Evolutionary conservation across 2,329 filamentous ascomycete species (phyloP).

Genomic region (Cytospora chrysosperma): DNA sequence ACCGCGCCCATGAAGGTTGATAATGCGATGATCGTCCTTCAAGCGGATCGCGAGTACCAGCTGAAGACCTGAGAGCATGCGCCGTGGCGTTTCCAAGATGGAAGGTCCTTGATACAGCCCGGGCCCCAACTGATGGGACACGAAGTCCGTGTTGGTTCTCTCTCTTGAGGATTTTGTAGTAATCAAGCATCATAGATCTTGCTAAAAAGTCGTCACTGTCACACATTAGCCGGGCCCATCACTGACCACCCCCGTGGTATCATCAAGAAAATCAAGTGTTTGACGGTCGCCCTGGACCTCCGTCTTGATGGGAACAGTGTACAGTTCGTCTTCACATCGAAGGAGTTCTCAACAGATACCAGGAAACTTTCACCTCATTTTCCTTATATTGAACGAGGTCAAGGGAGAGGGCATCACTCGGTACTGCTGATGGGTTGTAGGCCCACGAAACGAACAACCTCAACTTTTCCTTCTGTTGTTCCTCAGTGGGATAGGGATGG

Average conservation of each 20-base stretch:
- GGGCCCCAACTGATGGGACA: background rate
- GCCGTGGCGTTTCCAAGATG: background rate
- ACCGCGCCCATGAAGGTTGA: background rate
- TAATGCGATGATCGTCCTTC: background rate
- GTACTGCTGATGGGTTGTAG: too few relatives aligned
- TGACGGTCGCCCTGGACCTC: too few relatives aligned
- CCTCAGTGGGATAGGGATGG: too few relatives aligned
- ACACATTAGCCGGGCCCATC: background rate
- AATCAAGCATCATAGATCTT: background rate
- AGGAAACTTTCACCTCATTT: background rate
- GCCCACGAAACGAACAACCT: background rate
- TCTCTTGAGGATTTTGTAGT: background rate
- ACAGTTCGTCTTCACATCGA: background rate
- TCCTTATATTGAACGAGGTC: background rate
- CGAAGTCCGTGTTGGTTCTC: background rate
- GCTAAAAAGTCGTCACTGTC: background rate
- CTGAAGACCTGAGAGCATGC: background rate
- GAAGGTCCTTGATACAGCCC: background rate
- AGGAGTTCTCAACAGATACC: background rate
- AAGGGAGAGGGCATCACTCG: background rate
- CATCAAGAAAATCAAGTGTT: too few relatives aligned
- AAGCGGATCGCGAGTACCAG: background rate
- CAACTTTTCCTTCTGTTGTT: too few relatives aligned
- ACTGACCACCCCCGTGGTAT: background rate
- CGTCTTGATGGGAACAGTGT: too few relatives aligned